These are phyloP conservation scores for Brasenia schreberi DNA, from an alignment of 164 flowering plant genomes.

Conservation along the genomic window DNA sequence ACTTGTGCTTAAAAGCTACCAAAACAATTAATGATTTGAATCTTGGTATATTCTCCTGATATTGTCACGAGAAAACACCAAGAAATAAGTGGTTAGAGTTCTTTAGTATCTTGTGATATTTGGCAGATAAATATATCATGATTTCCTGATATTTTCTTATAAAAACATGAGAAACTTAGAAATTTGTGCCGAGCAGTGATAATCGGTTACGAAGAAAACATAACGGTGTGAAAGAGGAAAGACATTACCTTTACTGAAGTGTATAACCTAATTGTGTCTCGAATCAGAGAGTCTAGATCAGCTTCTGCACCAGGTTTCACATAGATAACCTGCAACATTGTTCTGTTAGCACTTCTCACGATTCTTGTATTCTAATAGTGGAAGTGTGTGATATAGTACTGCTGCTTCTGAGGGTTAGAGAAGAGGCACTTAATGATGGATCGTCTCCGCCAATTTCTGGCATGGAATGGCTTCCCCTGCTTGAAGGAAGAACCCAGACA, in stretches of 20 bases:
- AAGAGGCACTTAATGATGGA: conserved; percentile 53
- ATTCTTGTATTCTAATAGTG: conserved; percentile 2
- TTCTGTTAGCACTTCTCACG: neutral
- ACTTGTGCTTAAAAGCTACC: no score
- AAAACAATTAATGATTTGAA: no score
- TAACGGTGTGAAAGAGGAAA: no score
- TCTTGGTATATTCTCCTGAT: no score
- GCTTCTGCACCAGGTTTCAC: conserved; percentile 81
- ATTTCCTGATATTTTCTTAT: no score
- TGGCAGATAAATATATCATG: no score
- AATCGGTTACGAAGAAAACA: no score
- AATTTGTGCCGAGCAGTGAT: no score
- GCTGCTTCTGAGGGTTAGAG: neutral
- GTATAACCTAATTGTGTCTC: conserved; percentile 62
- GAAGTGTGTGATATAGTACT: neutral
- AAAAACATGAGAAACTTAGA: no score
- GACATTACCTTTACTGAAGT: conserved; percentile 24
- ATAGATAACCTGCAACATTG: conserved; percentile 55
- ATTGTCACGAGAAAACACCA: no score
- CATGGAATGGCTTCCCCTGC: conserved; percentile 17
- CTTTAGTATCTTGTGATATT: no score
- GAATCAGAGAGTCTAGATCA: conserved; percentile 61
- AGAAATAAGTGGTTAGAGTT: no score
- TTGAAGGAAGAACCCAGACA: conserved; percentile 65
- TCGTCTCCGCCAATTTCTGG: conserved; percentile 73